These are phyloP conservation scores for Leucocoprinus birnbaumii DNA, from an alignment of 768 basidiomycete genomes.

Conservation along the genomic window DNA sequence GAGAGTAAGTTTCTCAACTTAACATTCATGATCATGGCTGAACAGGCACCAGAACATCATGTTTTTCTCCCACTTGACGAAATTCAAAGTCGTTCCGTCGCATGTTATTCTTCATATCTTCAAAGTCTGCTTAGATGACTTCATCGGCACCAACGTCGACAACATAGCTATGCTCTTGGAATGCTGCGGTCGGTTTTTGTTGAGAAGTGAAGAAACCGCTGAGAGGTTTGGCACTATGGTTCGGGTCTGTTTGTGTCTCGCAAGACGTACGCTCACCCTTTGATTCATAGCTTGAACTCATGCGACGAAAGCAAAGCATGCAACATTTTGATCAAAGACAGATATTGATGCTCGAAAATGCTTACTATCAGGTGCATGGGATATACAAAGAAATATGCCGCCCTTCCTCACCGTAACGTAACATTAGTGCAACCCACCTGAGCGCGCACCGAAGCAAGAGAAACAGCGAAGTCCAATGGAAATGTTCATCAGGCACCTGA, in stretches of 20 bases:
- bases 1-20: slow-evolving; percentile 52
- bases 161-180: slow-evolving; percentile 90
- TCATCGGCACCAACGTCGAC: slow-evolving; percentile 89
- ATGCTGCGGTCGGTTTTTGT: slow-evolving; percentile 88
- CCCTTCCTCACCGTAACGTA: background rate
- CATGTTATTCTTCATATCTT: slow-evolving; percentile 94
- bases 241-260: slow-evolving; percentile 5
- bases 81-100: slow-evolving; percentile 87
- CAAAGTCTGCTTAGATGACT: slow-evolving; percentile 97
- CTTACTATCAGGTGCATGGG: slow-evolving; percentile 84
- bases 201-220: slow-evolving; percentile 84
- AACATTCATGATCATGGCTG: background rate
- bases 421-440: slow-evolving; percentile 95
- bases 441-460: slow-evolving; percentile 80
- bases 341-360: slow-evolving; percentile 88
- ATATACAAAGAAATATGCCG: background rate
- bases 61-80: slow-evolving; percentile 91
- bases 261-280: background rate
- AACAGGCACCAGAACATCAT: slow-evolving; percentile 64
- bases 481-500: slow-evolving; percentile 92
- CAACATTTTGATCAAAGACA: slow-evolving; percentile 93
- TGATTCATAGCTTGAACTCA: slow-evolving; percentile 72
- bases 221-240: slow-evolving; percentile 91
- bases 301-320: slow-evolving; percentile 92
- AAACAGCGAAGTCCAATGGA: slow-evolving; percentile 86